A percentile compares a stretch with the other conserved stretches of the same genome.
Conservation (phyloP, 1,139 yeast genomes). For the Lodderomyces metapsilosis region DNA sequence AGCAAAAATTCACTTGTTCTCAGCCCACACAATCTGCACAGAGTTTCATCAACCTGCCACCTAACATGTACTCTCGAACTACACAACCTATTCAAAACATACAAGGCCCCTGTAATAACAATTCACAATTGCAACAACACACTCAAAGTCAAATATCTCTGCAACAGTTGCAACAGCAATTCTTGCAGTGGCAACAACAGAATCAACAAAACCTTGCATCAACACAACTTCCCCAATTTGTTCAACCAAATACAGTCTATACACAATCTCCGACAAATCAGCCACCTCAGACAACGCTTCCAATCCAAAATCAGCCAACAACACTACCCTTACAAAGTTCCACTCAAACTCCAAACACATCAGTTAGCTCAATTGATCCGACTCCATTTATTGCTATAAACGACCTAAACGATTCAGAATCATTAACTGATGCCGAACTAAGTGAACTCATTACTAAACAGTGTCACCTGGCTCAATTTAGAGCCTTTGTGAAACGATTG, state of each 20-base stretch:
- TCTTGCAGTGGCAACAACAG: constrained; percentile 1
- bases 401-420: constrained; percentile 11
- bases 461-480: constrained; percentile 12
- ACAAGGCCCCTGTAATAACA: too few relatives aligned
- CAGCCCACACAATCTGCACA: too few relatives aligned
- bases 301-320: not conserved
- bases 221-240: not conserved
- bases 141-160: not conserved
- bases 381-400: constrained; percentile 2
- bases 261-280: not conserved
- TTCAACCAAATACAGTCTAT: not conserved
- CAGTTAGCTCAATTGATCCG: not conserved
- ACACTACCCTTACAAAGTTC: not conserved
- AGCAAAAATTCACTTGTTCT: too few relatives aligned
- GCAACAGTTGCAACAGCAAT: not conserved
- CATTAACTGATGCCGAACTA: constrained; percentile 14
- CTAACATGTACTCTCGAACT: too few relatives aligned
- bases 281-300: not conserved
- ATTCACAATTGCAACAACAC: not conserved
- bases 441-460: constrained; percentile 13
- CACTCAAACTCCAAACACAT: not conserved
- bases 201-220: not conserved
- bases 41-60: too few relatives aligned
- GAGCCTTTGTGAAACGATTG: constrained; percentile 11
- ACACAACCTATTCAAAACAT: not conserved